Percentiles rank a stretch among this genome's conserved stretches.
Evolutionary conservation across 345 rosid genomes (phyloP).

Genomic region (Populus simonii): DNA sequence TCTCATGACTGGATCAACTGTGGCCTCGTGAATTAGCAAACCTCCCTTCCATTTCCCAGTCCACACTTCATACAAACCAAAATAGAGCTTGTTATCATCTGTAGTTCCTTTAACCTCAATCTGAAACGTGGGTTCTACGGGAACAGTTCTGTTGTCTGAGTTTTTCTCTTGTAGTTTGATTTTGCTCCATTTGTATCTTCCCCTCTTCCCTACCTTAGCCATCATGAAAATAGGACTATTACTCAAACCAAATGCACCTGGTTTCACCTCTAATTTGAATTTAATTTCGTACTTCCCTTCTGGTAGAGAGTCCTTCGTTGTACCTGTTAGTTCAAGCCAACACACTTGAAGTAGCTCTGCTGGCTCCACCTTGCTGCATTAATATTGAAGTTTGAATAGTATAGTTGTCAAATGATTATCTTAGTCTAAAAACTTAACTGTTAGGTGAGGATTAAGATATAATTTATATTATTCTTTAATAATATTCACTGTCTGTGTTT

Average conservation of each 20-base stretch:
- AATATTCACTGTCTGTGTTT: neutral
- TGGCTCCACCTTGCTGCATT: neutral
- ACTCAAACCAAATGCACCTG: conserved; percentile 51
- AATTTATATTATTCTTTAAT: too few relatives aligned
- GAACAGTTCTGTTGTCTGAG: too few relatives aligned
- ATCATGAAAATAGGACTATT: conserved; percentile 46
- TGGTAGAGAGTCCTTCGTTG: neutral
- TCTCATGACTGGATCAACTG: conserved; percentile 5
- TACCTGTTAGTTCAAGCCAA: conserved; percentile 62
- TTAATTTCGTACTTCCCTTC: conserved; percentile 26
- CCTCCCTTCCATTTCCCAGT: conserved; percentile 65
- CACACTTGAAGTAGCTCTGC: conserved; percentile 49
- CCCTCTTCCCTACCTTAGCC: conserved; percentile 54
- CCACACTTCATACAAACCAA: conserved; percentile 77
- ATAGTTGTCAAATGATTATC: too few relatives aligned
- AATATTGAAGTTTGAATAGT: neutral
- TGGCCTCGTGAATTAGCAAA: conserved; percentile 42
- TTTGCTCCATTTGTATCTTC: conserved; percentile 33
- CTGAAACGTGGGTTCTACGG: neutral
- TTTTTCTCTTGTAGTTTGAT: neutral
- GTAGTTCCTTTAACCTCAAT: neutral
- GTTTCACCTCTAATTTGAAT: conserved; percentile 36
- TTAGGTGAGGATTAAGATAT: too few relatives aligned
- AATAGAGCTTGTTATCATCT: conserved; percentile 27
- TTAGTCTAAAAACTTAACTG: too few relatives aligned